Conservation (phyloP, 2,329 filamentous ascomycete species). For the Fusarium sp. region DNA sequence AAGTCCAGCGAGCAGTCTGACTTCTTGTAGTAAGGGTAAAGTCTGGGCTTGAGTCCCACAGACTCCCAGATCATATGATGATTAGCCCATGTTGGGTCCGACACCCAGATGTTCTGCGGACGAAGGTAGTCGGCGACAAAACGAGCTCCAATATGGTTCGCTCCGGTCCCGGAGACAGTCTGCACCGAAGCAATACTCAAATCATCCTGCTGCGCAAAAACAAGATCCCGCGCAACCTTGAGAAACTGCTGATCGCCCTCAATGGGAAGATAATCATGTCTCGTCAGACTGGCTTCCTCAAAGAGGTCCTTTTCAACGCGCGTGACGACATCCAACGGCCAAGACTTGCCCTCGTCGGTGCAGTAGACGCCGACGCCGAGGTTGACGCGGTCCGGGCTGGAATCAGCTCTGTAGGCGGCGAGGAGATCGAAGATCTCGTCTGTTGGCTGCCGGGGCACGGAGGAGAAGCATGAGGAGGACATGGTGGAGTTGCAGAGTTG, state of each 20-base stretch:
- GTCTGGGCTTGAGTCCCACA: conserved; percentile 79
- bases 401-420: conserved; percentile 27
- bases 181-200: conserved; percentile 71
- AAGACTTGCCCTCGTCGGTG: conserved; percentile 43
- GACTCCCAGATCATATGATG: conserved; percentile 98
- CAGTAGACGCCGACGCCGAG: conserved; percentile 43
- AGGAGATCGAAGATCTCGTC: conserved; percentile 36
- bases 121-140: conserved; percentile 92
- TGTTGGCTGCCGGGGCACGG: conserved; percentile 20
- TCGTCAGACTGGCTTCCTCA: conserved; percentile 21
- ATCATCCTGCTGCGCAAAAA: conserved; percentile 33
- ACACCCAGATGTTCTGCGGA: conserved; percentile 85
- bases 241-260: conserved; percentile 39
- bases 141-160: conserved; percentile 90
- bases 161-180: conserved; percentile 96
- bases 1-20: conserved; percentile 91
- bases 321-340: conserved; percentile 38
- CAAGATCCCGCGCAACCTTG: conserved; percentile 34
- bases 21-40: conserved; percentile 94
- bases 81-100: conserved; percentile 96
- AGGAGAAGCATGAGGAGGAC: conserved; percentile 23
- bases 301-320: conserved; percentile 38
- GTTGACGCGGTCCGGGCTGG: conserved; percentile 40
- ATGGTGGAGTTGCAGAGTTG: conserved; percentile 3
- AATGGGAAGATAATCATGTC: conserved; percentile 44